A percentile compares a stretch with the other conserved stretches of the same genome.
Conservation (phyloP, 176 grass and related monocot genomes). For the Dactylis glomerata region DNA sequence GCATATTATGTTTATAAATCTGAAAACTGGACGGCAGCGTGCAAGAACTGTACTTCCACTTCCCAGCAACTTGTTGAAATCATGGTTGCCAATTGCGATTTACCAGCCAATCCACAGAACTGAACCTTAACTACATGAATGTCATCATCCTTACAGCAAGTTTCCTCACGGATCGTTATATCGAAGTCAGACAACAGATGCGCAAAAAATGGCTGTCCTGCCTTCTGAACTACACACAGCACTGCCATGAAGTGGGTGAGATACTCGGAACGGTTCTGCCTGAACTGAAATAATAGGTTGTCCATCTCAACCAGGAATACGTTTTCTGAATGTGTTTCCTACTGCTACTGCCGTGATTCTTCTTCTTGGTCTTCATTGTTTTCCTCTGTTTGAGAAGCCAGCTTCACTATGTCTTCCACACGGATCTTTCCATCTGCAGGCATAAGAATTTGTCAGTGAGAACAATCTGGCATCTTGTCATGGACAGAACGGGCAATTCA, state of each 20-base stretch:
- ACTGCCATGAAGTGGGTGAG: slow-evolving; percentile 17
- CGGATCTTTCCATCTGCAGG: slow-evolving; percentile 82
- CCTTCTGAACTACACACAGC: slow-evolving; percentile 5
- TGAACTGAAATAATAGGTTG: slow-evolving; percentile 15
- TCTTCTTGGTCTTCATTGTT: slow-evolving; percentile 56
- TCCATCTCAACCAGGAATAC: slow-evolving; percentile 9
- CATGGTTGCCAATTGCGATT: background rate
- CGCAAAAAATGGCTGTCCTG: slow-evolving; percentile 17
- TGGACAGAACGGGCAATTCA: background rate
- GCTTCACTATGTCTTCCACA: slow-evolving; percentile 85
- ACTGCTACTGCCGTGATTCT: slow-evolving; percentile 36
- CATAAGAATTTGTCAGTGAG: background rate
- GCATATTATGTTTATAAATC: background rate
- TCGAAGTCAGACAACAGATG: background rate
- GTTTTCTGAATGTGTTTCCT: slow-evolving; percentile 9
- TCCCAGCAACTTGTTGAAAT: slow-evolving; percentile 28
- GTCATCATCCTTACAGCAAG: slow-evolving; percentile 6
- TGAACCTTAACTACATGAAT: slow-evolving; percentile 3
- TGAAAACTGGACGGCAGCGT: background rate
- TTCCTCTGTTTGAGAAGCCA: slow-evolving; percentile 62
- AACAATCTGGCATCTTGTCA: background rate
- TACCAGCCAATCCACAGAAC: background rate
- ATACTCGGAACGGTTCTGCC: slow-evolving; percentile 9
- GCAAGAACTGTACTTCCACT: slow-evolving; percentile 13
- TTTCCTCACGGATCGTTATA: background rate